Conservation (phyloP, 1,139 yeast genomes). For the Geotrichum bryndzae region DNA sequence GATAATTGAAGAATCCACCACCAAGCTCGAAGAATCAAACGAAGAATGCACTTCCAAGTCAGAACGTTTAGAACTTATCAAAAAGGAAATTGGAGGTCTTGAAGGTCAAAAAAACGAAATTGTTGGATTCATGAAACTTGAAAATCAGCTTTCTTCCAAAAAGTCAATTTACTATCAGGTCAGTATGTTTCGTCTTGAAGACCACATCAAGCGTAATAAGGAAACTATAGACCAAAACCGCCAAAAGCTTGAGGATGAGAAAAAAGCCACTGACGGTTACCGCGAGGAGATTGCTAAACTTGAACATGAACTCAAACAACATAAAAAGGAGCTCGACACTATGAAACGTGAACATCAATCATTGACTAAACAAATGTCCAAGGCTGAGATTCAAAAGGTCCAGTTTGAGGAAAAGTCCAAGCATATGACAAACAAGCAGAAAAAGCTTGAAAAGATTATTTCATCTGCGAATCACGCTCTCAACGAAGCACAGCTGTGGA, state of each 20-base stretch:
- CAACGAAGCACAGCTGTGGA: constrained; percentile 44
- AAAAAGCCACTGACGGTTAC: constrained; percentile 41
- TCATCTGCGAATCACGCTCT: constrained; percentile 37
- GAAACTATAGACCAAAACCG: background rate
- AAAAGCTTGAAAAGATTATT: constrained; percentile 52
- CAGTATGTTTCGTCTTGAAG: constrained; percentile 38
- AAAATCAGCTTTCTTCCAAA: constrained; percentile 53
- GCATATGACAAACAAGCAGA: constrained; percentile 51
- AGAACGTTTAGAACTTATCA: constrained; percentile 70
- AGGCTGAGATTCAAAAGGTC: constrained; percentile 45
- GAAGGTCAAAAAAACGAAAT: constrained; percentile 71
- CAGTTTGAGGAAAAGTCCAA: constrained; percentile 70
- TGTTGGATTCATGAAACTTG: constrained; percentile 55
- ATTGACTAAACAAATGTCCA: constrained; percentile 27
- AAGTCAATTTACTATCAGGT: constrained; percentile 54
- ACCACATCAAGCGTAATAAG: constrained; percentile 35
- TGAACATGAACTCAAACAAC: constrained; percentile 38
- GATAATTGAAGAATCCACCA: constrained; percentile 60
- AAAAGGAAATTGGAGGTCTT: constrained; percentile 62
- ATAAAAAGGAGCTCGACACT: constrained; percentile 27
- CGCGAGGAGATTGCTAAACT: constrained; percentile 38
- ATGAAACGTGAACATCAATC: constrained; percentile 28
- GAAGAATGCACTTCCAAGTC: constrained; percentile 79
- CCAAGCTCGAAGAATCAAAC: constrained; percentile 61
- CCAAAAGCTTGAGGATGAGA: constrained; percentile 43